Evolutionary conservation across 2,329 filamentous ascomycete genomes (phyloP).

Genomic region (Sclerotiophoma versabilis): DNA sequence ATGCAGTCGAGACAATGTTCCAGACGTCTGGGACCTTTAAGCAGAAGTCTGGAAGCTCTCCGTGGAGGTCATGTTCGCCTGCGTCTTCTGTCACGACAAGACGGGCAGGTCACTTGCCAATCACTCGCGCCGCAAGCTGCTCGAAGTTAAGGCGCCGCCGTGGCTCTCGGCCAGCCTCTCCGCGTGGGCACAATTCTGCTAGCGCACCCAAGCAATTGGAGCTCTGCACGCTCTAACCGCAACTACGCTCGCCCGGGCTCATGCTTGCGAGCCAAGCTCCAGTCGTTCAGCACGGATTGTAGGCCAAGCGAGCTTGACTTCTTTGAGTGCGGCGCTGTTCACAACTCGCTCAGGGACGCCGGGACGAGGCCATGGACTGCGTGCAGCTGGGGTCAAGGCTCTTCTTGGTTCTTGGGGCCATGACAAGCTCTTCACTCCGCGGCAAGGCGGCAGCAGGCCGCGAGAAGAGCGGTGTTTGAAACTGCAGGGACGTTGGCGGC

Average conservation of each 20-base stretch:
- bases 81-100: slow-evolving; percentile 17
- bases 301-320: slow-evolving; percentile 22
- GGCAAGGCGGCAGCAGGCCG: background rate
- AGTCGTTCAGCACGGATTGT: slow-evolving; percentile 21
- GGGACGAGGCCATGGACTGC: slow-evolving; percentile 15
- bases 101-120: slow-evolving; percentile 22
- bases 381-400: slow-evolving; percentile 23
- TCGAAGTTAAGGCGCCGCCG: slow-evolving; percentile 19
- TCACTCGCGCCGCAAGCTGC: slow-evolving; percentile 20
- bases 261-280: slow-evolving; percentile 27
- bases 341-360: slow-evolving; percentile 23
- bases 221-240: slow-evolving; percentile 18
- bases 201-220: slow-evolving; percentile 18
- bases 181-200: slow-evolving; percentile 14
- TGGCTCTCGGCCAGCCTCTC: slow-evolving; percentile 30
- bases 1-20: slow-evolving; percentile 14
- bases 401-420: background rate
- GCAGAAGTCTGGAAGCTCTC: slow-evolving; percentile 2
- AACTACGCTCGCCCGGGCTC: slow-evolving; percentile 12
- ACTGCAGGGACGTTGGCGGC: background rate
- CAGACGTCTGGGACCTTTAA: background rate
- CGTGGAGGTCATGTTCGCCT: slow-evolving; percentile 7
- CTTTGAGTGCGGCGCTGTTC: slow-evolving; percentile 11
- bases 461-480: background rate
- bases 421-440: slow-evolving; percentile 1